Percentiles rank a stretch among this genome's conserved stretches.
phyloP scores from a whole-genome alignment of 1,284 basidiomycete genomes.

The Heterobasidion parviporum region DNA sequence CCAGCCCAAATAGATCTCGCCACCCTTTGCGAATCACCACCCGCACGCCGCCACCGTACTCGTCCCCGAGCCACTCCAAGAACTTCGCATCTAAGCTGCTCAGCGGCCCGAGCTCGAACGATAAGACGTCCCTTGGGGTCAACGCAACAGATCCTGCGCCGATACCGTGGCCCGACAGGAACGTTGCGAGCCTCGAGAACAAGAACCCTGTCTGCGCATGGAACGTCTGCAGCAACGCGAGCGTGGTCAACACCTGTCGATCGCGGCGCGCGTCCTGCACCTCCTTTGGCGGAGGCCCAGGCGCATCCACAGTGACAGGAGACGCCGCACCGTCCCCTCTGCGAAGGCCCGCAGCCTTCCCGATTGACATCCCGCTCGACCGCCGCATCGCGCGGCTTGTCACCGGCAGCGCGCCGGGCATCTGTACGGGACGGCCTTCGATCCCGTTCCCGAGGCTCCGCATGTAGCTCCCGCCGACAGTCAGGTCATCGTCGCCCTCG shows the following conservation, averaged over 20 bases:
- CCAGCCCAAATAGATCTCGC: conserved; percentile 37
- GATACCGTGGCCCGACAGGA: conserved; percentile 26
- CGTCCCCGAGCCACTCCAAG: conserved; percentile 64
- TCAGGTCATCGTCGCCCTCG: conserved; percentile 53
- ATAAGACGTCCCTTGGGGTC: conserved; percentile 52
- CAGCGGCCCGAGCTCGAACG: conserved; percentile 64
- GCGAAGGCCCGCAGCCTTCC: conserved; percentile 12
- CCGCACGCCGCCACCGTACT: conserved; percentile 39
- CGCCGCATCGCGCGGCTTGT: conserved; percentile 13
- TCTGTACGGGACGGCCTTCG: conserved; percentile 37
- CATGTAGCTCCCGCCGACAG: conserved; percentile 27
- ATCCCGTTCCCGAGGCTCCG: conserved; percentile 61
- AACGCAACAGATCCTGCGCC: conserved; percentile 20
- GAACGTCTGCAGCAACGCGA: conserved; percentile 64
- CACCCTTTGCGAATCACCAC: conserved; percentile 38
- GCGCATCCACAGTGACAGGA: neutral
- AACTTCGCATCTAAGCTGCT: conserved; percentile 62
- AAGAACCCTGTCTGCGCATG: conserved; percentile 63
- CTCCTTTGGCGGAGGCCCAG: conserved; percentile 5
- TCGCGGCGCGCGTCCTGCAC: conserved; percentile 22
- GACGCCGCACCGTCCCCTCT: conserved; percentile 3
- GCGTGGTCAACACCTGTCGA: conserved; percentile 48
- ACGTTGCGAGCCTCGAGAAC: conserved; percentile 46
- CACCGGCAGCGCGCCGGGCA: conserved; percentile 7
- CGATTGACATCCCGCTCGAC: conserved; percentile 18